Conservation (phyloP, 306 rosid species). For the Cyamopsis tetragonoloba region DNA sequence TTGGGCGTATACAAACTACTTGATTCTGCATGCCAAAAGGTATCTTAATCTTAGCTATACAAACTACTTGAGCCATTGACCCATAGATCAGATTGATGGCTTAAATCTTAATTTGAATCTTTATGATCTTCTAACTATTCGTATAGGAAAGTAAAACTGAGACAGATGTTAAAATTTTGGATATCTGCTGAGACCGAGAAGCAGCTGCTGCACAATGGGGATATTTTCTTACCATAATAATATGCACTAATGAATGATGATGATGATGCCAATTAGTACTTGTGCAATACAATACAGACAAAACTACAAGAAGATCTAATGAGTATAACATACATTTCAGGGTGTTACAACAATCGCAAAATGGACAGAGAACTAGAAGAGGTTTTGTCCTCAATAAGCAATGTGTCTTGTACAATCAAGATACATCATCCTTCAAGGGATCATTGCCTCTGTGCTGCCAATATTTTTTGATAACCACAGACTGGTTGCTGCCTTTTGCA, state of each 20-base stretch:
- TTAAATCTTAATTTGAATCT: background rate
- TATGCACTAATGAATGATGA: background rate
- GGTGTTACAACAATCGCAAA: constrained; percentile 13
- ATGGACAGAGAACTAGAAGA: background rate
- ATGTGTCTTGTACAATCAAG: constrained; percentile 7
- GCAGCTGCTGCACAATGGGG: background rate
- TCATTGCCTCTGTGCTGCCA: constrained; percentile 11
- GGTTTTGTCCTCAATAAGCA: constrained; percentile 17
- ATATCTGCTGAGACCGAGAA: background rate
- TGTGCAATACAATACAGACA: background rate
- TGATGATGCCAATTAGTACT: background rate
- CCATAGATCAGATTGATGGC: background rate
- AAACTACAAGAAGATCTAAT: background rate
- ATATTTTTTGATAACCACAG: constrained; percentile 9
- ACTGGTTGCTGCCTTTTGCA: constrained; percentile 2
- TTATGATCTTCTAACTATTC: background rate
- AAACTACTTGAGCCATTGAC: no score
- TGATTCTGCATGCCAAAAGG: no score
- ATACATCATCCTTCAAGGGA: constrained; percentile 14
- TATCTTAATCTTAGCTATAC: no score
- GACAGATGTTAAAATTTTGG: background rate
- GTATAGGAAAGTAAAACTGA: background rate
- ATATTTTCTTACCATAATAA: background rate
- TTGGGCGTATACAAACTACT: no score
- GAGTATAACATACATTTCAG: background rate